Conservation (phyloP, 148 eudicot species). For the Fagopyrum esculentum region DNA sequence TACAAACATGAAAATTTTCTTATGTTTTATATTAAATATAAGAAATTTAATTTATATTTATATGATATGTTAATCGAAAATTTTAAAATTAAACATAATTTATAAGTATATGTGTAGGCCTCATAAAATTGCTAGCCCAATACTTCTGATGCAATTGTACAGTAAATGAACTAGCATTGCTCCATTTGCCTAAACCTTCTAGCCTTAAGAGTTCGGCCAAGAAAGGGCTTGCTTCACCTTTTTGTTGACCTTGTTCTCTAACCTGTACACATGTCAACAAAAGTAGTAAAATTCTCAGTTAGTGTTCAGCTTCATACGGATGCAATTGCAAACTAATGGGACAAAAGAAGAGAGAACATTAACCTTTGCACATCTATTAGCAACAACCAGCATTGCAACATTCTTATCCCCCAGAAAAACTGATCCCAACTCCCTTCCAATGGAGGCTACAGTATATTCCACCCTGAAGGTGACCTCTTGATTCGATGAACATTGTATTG, state of each 20-base stretch:
- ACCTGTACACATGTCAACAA: conserved; percentile 35
- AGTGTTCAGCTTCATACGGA: background rate
- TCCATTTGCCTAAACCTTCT: conserved; percentile 88
- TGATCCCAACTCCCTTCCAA: conserved; percentile 71
- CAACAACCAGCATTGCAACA: conserved; percentile 60
- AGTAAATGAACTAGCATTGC: conserved; percentile 39
- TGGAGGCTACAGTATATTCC: conserved; percentile 52
- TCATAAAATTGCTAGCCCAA: too few species aligned
- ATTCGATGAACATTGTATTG: conserved; percentile 4
- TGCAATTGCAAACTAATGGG: background rate
- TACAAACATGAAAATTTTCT: too few species aligned
- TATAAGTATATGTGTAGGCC: too few species aligned
- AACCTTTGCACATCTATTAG: conserved; percentile 96
- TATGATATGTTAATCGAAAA: too few species aligned
- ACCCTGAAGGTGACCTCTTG: conserved; percentile 78
- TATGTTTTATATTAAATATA: too few species aligned
- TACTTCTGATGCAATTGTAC: too few species aligned
- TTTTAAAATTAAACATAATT: too few species aligned
- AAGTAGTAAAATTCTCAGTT: background rate
- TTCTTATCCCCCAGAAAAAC: conserved; percentile 60
- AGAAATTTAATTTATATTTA: too few species aligned
- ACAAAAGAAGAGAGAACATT: background rate
- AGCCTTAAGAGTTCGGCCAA: conserved; percentile 44
- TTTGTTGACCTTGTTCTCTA: conserved; percentile 62
- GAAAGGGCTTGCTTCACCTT: conserved; percentile 57